phyloP scores from a whole-genome alignment of 345 rosid species.

The Rhodamnia argentea region DNA sequence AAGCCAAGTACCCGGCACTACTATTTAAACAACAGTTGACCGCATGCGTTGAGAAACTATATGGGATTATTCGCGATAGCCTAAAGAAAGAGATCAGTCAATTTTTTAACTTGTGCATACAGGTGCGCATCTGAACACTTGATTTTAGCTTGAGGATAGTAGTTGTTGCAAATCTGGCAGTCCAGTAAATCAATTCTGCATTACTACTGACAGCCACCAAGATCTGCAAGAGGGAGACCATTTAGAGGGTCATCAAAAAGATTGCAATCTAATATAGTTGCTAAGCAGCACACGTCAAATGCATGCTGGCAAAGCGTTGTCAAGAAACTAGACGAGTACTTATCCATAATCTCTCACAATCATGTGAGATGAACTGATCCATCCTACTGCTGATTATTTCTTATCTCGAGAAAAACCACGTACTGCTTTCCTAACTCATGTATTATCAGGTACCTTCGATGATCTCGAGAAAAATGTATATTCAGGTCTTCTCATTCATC shows the following conservation, averaged over 20 bases:
- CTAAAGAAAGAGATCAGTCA: slow-evolving; percentile 95
- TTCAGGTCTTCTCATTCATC: slow-evolving; percentile 91
- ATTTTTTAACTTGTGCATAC: slow-evolving; percentile 87
- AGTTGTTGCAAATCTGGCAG: not conserved
- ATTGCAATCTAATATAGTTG: slow-evolving; percentile 87
- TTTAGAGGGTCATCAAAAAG: slow-evolving; percentile 54
- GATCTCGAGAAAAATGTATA: slow-evolving; percentile 50
- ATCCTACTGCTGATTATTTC: not conserved
- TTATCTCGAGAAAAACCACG: slow-evolving; percentile 3
- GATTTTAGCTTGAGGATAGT: slow-evolving; percentile 10
- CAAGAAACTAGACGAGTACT: slow-evolving; percentile 52
- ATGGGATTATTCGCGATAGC: slow-evolving; percentile 95
- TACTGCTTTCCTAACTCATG: slow-evolving; percentile 61
- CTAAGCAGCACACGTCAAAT: slow-evolving; percentile 76
- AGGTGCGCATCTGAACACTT: slow-evolving; percentile 25
- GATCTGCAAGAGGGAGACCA: slow-evolving; percentile 84
- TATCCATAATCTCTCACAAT: slow-evolving; percentile 29
- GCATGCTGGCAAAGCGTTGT: slow-evolving; percentile 98
- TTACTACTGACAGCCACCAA: slow-evolving; percentile 57
- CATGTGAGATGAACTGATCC: slow-evolving; percentile 46
- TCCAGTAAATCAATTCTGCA: not conserved
- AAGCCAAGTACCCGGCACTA: slow-evolving; percentile 94
- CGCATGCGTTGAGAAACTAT: slow-evolving; percentile 95
- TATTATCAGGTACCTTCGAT: slow-evolving; percentile 44
- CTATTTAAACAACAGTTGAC: slow-evolving; percentile 98